A percentile compares a stretch with the other conserved stretches of the same genome.
Evolutionary conservation across 306 rosid species (phyloP).

Genomic region (Ormosia emarginata): DNA sequence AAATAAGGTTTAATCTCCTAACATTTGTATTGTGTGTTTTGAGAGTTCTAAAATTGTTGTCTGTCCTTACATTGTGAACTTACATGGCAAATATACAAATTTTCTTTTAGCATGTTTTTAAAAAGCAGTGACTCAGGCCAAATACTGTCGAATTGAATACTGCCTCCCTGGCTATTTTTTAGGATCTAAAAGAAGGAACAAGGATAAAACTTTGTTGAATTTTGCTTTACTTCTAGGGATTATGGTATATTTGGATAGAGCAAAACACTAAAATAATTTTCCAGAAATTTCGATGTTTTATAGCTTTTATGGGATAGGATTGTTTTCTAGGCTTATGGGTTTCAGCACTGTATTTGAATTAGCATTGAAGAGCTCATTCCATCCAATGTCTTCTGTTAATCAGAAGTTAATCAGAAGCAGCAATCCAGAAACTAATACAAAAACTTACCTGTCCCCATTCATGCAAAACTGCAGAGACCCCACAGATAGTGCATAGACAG

Average conservation of each 20-base stretch:
- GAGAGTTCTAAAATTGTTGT: not conserved
- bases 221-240: too few species aligned
- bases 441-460: conserved; percentile 66
- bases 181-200: not conserved
- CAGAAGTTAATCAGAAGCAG: conserved; percentile 7
- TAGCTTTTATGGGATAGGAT: not conserved
- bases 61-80: not conserved
- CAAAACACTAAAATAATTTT: not conserved
- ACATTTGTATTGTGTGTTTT: not conserved
- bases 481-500: conserved; percentile 55
- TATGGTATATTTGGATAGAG: not conserved
- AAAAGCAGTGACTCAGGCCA: not conserved
- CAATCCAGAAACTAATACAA: conserved; percentile 16
- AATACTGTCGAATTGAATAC: not conserved
- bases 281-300: not conserved
- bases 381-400: not conserved
- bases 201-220: not conserved
- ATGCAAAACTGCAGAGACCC: conserved; percentile 73
- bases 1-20: not conserved
- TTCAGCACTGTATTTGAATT: not conserved
- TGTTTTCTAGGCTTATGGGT: not conserved
- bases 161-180: not conserved
- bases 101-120: not conserved
- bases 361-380: not conserved
- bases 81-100: not conserved